Base-by-base conservation (phyloP, 2,329 filamentous ascomycete species). In the Didymosphaeria variabile region DNA sequence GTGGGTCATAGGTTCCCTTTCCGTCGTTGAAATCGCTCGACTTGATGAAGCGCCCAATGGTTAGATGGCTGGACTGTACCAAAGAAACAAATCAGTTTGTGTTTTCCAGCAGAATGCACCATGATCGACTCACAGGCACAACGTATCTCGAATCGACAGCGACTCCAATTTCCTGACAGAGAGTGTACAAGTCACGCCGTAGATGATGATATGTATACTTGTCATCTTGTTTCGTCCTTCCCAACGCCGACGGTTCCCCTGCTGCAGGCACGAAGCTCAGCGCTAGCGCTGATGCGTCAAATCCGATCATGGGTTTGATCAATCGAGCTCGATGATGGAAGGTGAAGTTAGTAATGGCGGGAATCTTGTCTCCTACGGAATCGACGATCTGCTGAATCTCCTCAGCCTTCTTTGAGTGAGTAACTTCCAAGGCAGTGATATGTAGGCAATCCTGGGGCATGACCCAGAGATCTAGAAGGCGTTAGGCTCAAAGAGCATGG, bases 191-290 rank as follows among this genome's bases (percentile, higher is more conserved):
- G 73, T 97, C 93, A 4, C 90, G 86, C 2, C 94, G 88, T 9
- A 98, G 86, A 77, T 98, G 94, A 74, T 97, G 94, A 76, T 97
- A 97, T 0, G 91, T 94, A 79, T 92, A 97, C 1, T 68, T 72
- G 67, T 95, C 91, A 19, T 87, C 84, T 42, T 84, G 71, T 0
- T 57, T 50, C 2, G 67, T 79, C 17, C 81, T 75, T 15, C 77
- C 77, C 19, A 64, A 59, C 3, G 67, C 32, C 2, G 66, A 12
- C 72, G 64, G 5, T 79, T 93, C 90, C 12, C 87, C 88, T 4
- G 88, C 85, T 0, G 92, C 92, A 0, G 94, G 94, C 1, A 97
- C 81, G 78, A 96, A 97, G 29, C 91, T 95, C 36, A 98, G 80
- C 0, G 94, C 94, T 58, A 97, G 84, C 17, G 93, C 94, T 5